A percentile compares a stretch with the other conserved stretches of the same genome.
These are phyloP conservation scores for Leccinum variicolor DNA, from an alignment of 768 basidiomycete genomes.

Conservation along the genomic window DNA sequence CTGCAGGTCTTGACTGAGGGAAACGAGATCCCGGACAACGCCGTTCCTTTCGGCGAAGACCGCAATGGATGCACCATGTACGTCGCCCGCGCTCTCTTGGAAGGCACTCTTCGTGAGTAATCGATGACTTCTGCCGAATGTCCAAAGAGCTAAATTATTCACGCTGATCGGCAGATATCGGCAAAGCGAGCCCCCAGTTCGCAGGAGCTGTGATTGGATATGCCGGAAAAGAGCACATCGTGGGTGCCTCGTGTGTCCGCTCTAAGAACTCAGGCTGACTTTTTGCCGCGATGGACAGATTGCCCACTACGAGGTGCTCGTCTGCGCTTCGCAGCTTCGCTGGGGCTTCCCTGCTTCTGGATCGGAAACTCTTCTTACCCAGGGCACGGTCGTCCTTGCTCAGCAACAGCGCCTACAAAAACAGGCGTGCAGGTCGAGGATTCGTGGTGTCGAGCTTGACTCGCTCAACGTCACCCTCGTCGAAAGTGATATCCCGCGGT, in stretches of 20 bases:
- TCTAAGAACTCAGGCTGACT: neutral
- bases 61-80: slow-evolving; percentile 26
- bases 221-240: slow-evolving; percentile 33
- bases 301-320: slow-evolving; percentile 32
- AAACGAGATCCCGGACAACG: slow-evolving; percentile 32
- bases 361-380: slow-evolving; percentile 12
- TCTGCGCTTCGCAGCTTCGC: slow-evolving; percentile 33
- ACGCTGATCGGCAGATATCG: slow-evolving; percentile 26
- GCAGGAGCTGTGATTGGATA: slow-evolving; percentile 31
- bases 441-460: slow-evolving; percentile 13
- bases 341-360: slow-evolving; percentile 26
- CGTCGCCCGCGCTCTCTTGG: slow-evolving; percentile 31
- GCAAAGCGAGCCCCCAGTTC: slow-evolving; percentile 32
- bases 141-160: neutral
- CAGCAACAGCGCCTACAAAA: slow-evolving; percentile 18
- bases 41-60: slow-evolving; percentile 32
- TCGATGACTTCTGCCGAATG: neutral
- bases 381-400: slow-evolving; percentile 31
- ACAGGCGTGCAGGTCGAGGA: neutral
- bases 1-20: slow-evolving; percentile 28
- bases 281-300: slow-evolving; percentile 20
- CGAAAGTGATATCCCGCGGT: slow-evolving; percentile 28
- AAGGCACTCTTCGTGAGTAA: slow-evolving; percentile 29
- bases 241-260: slow-evolving; percentile 8
- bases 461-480: slow-evolving; percentile 25